These are phyloP conservation scores for Saccharum officinarum DNA, from an alignment of 176 grass and related monocot genomes.

Conservation along the genomic window DNA sequence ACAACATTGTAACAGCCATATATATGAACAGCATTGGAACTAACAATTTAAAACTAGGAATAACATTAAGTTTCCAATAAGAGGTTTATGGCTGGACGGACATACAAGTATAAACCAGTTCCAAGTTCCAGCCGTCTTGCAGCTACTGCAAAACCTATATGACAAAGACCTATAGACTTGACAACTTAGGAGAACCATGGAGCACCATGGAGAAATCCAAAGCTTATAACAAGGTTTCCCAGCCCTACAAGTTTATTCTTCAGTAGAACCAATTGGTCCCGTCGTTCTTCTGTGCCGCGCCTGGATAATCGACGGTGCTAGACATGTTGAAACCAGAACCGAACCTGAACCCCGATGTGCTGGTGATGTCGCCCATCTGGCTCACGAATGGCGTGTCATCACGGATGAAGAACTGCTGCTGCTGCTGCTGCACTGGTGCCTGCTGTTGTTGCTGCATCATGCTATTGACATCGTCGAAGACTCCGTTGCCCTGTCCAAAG, in stretches of 20 bases:
- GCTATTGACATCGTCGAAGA: conserved; percentile 63
- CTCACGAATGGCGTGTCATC: conserved; percentile 36
- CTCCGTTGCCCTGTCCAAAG: conserved; percentile 53
- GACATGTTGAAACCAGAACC: conserved; percentile 58
- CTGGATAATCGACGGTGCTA: conserved; percentile 36
- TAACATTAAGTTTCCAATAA: conserved; percentile 56
- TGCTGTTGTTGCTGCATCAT: conserved; percentile 59
- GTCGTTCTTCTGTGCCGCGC: conserved; percentile 47
- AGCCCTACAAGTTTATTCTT: conserved; percentile 56
- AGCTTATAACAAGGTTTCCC: conserved; percentile 37
- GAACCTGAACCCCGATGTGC: conserved; percentile 47
- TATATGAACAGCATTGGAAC: conserved; percentile 28
- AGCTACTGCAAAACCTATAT: conserved; percentile 69
- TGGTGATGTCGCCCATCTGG: conserved; percentile 47
- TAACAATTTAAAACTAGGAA: conserved; percentile 49
- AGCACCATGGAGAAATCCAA: conserved; percentile 37
- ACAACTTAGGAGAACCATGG: conserved; percentile 36
- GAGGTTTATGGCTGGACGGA: conserved; percentile 57
- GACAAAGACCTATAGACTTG: conserved; percentile 61
- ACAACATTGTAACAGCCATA: conserved; percentile 3
- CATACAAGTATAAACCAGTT: conserved; percentile 63
- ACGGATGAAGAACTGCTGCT: conserved; percentile 64
- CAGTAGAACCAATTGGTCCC: conserved; percentile 65
- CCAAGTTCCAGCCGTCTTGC: conserved; percentile 58
- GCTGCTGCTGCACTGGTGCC: not conserved